A percentile compares a stretch with the other conserved stretches of the same genome.
Conservation (phyloP, 2,329 filamentous ascomycete species). For the Aspergillus sp. region DNA sequence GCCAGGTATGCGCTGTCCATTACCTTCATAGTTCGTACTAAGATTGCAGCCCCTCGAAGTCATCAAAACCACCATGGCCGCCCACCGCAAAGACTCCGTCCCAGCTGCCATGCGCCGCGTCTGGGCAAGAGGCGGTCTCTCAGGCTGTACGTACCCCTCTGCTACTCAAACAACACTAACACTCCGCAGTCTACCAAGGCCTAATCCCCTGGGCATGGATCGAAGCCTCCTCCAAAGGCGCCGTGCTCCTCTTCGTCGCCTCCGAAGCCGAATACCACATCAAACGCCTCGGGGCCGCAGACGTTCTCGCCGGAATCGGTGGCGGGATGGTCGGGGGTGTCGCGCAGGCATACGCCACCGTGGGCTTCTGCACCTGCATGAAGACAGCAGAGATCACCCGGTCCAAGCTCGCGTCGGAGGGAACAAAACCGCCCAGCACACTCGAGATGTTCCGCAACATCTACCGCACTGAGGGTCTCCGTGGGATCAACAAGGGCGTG, state of each 20-base stretch:
- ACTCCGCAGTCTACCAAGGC: conserved; percentile 80
- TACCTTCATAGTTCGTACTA: too few relatives aligned
- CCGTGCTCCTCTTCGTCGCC: conserved; percentile 94
- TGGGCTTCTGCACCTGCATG: conserved; percentile 99
- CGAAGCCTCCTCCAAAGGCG: conserved; percentile 96
- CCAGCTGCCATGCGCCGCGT: neutral
- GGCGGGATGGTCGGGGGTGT: conserved; percentile 90
- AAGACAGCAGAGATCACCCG: conserved; percentile 99
- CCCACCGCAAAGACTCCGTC: neutral
- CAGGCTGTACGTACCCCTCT: too few relatives aligned
- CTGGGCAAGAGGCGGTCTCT: neutral
- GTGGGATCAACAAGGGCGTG: too few relatives aligned
- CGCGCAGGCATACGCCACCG: conserved; percentile 94
- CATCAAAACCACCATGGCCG: conserved; percentile 4
- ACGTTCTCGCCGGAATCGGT: conserved; percentile 80
- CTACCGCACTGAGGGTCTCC: too few relatives aligned
- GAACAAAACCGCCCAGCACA: conserved; percentile 79
- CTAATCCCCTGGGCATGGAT: conserved; percentile 95
- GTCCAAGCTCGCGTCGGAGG: conserved; percentile 77
- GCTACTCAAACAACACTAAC: too few relatives aligned
- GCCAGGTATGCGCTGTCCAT: too few relatives aligned
- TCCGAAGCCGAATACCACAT: conserved; percentile 95
- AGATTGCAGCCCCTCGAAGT: neutral
- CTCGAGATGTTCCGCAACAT: too few relatives aligned
- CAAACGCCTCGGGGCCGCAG: conserved; percentile 71